A percentile compares a stretch with the other conserved stretches of the same genome.
Conservation (phyloP, 345 rosid species). For the Salix caprea region DNA sequence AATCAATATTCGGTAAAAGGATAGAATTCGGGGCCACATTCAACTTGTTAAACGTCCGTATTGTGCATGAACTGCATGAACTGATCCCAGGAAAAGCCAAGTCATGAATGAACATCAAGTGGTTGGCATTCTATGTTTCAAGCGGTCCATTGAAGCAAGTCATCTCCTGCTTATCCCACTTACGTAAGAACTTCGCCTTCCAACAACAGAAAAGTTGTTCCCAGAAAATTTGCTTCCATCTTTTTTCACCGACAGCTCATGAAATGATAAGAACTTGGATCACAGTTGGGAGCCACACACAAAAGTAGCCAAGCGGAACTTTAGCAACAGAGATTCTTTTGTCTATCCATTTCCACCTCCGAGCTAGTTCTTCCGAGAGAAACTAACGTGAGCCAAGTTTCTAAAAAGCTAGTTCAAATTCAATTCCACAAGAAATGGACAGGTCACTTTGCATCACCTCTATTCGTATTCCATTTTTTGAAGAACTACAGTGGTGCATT, state of each 20-base stretch:
- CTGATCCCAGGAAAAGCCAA: conserved; percentile 12
- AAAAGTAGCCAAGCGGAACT: conserved; percentile 10
- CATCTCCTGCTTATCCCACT: background rate
- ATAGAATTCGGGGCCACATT: conserved; percentile 6
- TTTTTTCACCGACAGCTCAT: background rate
- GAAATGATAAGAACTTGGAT: background rate
- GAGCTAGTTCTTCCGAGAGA: background rate
- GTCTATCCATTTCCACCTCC: background rate
- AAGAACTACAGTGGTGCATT: background rate
- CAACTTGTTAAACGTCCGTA: conserved; percentile 7
- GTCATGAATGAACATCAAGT: background rate
- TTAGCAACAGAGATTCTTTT: conserved; percentile 15
- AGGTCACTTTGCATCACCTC: conserved; percentile 13
- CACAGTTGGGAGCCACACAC: background rate
- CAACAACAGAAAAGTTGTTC: background rate
- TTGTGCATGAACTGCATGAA: conserved; percentile 7
- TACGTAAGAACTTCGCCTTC: background rate
- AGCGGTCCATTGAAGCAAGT: conserved; percentile 13
- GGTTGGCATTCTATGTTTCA: background rate
- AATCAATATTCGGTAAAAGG: background rate
- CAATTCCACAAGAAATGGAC: conserved; percentile 1
- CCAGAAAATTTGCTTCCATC: background rate
- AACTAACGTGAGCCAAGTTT: background rate
- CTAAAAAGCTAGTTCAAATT: background rate
- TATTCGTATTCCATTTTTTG: conserved; percentile 6